phyloP scores from a whole-genome alignment of 2,329 filamentous ascomycete species.

The Penicillium frequentans region DNA sequence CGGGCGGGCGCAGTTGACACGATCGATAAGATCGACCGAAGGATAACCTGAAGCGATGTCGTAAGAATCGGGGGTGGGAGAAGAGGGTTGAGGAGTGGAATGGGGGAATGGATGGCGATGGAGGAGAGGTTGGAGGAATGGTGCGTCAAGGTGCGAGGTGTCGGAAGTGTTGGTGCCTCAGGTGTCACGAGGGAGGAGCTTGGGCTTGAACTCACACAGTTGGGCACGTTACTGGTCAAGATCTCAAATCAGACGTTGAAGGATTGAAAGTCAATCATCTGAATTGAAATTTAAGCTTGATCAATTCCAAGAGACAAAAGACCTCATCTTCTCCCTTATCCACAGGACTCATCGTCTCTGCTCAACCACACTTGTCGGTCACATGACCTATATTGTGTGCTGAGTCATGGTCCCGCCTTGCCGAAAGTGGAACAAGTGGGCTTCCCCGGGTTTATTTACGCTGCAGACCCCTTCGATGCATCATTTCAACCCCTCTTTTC shows the following conservation, averaged over 20 bases:
- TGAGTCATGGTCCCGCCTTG: background rate
- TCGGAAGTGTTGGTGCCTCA: constrained; percentile 24
- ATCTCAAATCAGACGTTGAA: background rate
- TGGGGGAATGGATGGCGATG: constrained; percentile 19
- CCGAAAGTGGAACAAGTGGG: background rate
- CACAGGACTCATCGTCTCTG: background rate
- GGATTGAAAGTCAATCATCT: too few species aligned
- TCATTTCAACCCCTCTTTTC: background rate
- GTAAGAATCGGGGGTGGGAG: constrained; percentile 4
- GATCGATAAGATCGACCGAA: constrained; percentile 17
- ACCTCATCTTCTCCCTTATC: background rate
- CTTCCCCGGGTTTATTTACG: background rate
- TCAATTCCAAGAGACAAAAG: background rate
- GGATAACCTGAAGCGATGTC: constrained; percentile 8
- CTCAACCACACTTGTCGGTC: background rate
- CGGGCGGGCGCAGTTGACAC: constrained; percentile 16
- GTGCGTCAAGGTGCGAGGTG: constrained; percentile 23
- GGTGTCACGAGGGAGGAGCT: constrained; percentile 20
- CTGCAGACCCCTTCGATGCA: background rate
- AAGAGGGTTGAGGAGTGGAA: constrained; percentile 16
- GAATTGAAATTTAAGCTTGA: background rate
- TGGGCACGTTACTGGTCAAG: constrained; percentile 2
- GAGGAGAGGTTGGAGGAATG: constrained; percentile 23
- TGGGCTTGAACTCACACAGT: constrained; percentile 6
- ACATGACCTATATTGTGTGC: background rate